Evolutionary conservation across 768 basidiomycete genomes (phyloP).

Genomic region (Tylopilus subfusipes): DNA sequence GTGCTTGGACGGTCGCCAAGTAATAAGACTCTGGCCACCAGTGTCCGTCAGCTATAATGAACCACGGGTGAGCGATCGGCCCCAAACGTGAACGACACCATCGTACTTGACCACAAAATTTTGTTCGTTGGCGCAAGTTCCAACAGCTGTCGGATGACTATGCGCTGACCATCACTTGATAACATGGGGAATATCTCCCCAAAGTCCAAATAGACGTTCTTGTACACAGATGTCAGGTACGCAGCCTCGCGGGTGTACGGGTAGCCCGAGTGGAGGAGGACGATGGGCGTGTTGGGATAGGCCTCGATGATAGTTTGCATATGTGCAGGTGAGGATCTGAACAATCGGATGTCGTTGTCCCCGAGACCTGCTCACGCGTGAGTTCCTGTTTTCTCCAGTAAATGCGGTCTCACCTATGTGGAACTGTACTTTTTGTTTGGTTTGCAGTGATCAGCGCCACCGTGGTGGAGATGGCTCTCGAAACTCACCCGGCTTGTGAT

Average conservation of each 20-base stretch:
- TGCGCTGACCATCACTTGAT: slow-evolving; percentile 58
- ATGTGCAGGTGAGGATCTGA: slow-evolving; percentile 57
- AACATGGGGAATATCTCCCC: slow-evolving; percentile 75
- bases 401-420: slow-evolving; percentile 49
- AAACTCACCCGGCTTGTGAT: slow-evolving; percentile 56
- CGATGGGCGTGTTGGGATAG: slow-evolving; percentile 55
- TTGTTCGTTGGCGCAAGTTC: slow-evolving; percentile 76
- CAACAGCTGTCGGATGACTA: slow-evolving; percentile 57
- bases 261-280: slow-evolving; percentile 75
- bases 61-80: neutral
- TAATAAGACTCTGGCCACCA: slow-evolving; percentile 79
- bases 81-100: neutral
- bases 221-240: slow-evolving; percentile 67
- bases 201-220: slow-evolving; percentile 76
- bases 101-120: slow-evolving; percentile 75
- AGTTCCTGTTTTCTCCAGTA: neutral
- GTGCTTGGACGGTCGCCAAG: slow-evolving; percentile 60
- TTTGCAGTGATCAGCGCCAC: neutral
- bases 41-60: slow-evolving; percentile 19
- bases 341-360: slow-evolving; percentile 63
- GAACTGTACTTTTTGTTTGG: slow-evolving; percentile 60
- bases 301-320: slow-evolving; percentile 67
- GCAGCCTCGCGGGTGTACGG: slow-evolving; percentile 77
- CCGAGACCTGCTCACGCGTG: slow-evolving; percentile 46
- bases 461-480: neutral